Base-by-base conservation (phyloP, 768 basidiomycete genomes). In the Lyophyllum shimeji region DNA sequence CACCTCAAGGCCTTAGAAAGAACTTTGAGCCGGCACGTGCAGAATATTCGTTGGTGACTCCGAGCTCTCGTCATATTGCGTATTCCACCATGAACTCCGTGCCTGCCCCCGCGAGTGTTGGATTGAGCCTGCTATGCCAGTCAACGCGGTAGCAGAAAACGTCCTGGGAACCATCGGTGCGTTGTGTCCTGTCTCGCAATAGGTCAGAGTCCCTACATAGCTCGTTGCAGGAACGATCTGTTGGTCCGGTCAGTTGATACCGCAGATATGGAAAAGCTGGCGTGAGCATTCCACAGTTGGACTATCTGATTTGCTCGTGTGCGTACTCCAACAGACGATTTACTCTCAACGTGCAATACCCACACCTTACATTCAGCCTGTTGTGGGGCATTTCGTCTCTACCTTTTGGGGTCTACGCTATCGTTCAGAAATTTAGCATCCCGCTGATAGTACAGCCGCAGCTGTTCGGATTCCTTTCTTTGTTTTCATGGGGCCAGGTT, bases 241-340 rank as follows among this genome's bases (percentile, higher is more conserved):
- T 57, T 89, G 87, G 88, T 82, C 81, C 3, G 73, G 77, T 13
- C 87, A 88, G 60, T 65, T 90, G 13, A 66, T 90, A 29, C 89
- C 89, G 6, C 88, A 90, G 60, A 76, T 89, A 21, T 81, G 83
- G 82, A 90, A 93, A 69, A 87, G 81, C 59, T 87, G 82, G 73
- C 76, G 82, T 33, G 73, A 75, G 18, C 87, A 90, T 63, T 82
- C 81, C 21, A 89, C 86, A 0, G 75, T 81, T 24, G 90, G 91
- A 0, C 74, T 93, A 9, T 90, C 89, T 1, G 79, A 76, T 13
- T 82, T 71, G 68, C 77, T 93, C 29, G 81, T 90, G 87, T 86
- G 67, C 53, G 74, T 73, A 27, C 34, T 6, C 18, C 11, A 9
- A 48, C 7, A 23, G 34, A 1, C 39, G 9, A n/a, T n/a, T 18